Evolutionary conservation across 108 stramenopile genomes (phyloP), one percentile per base, ranked within the genome.

Genomic region (Cyclotella sp.): DNA sequence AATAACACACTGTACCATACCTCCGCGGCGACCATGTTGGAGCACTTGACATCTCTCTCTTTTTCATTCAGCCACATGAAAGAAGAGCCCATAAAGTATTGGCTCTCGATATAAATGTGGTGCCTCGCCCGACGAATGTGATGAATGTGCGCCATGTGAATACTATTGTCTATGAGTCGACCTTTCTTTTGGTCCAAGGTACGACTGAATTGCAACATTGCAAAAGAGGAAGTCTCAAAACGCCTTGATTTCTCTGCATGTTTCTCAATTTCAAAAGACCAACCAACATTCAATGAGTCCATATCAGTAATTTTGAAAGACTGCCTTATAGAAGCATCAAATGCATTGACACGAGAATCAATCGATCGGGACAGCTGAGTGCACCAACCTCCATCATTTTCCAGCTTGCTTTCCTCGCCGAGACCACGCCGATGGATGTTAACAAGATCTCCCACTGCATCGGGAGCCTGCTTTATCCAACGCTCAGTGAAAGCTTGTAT

Each of bases 1-100:
- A 59, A 44, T 3, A 24, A 19, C 40, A 21, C 0, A 44, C 42
- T 34, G 1, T 10, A 29, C 22, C 74, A 42, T 58, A 75, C 74
- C 65, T 88, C 88, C n/a, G 81, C 64, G n/a, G 88, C 85, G 62
- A 88, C 68, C 77, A 88, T 76, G 55, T 88, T 88, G 40, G 70
- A 28, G 63, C 85, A 86, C 76, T 84, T 86, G 16, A 70, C 83
- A 34, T 47, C 44, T 15, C 70, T 49, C 40, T 84, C 75, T 13
- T 71, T 53, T 11, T 42, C 27, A 39, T 54, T 73, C 0, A 63
- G 40, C 85, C 85, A 86, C 76, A 86, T 72, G 69, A 72, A 78
- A 3, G 83, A 84, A 39, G 78, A 79, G 14, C 85, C 82, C 83
- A 86, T 75, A 52, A 86, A 86, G 62, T 86, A 86, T 67, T 86